Evolutionary conservation across 2,329 filamentous ascomycete genomes (phyloP), one percentile per base, ranked within the genome.

Genomic region (Fonsecaea nubica): DNA sequence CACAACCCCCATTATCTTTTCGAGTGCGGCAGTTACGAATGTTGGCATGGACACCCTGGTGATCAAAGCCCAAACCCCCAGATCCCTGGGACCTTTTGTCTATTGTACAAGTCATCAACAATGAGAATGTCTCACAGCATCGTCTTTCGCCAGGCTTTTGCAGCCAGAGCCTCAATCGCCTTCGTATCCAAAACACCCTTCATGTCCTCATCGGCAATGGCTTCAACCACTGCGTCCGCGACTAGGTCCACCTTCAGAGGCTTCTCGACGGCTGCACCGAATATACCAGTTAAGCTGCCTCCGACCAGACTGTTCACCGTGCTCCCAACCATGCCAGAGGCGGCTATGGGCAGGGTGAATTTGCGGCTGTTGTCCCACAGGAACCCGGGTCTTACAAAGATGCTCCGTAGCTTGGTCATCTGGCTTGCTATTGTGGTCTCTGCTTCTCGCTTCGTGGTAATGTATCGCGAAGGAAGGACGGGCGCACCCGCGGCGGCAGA

Each of bases 381-480:
- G 79, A 99, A 95, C 0, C 91, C 91, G 10, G 94, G 88, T 35
- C 95, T 86, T 62, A 97, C 80, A 77, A 97, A 98, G 67, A 98
- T 82, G 69, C 86, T 88, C 21, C 95, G 87, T 85, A 96, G 88
- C 32, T 83, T 77, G 0, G 91, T 90, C 73, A 97, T 93, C 70
- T 87, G 86, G 62, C 84, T 85, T 36, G 88, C 81, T 73, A 97
- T 92, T 32, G 88, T 85, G 64, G 83, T 85, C 80, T 99, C 95
- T 7, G 95, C 95, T 76, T 96, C 92, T 69, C 95, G 84, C 81
- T 99, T 99, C 13, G 94, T 97, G 42, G 85, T 87, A 74, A 99
- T 92, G 79, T 99, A 99, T 73, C 95, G 85, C 8, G 84, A 80
- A 0, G 95, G 95, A 67, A 99, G 83, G 38, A 97, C 85, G 0